Percentiles rank a stretch among this genome's conserved stretches.
These are phyloP conservation scores for Leccinum ochraceum DNA, from an alignment of 768 basidiomycete genomes.

Conservation along the genomic window DNA sequence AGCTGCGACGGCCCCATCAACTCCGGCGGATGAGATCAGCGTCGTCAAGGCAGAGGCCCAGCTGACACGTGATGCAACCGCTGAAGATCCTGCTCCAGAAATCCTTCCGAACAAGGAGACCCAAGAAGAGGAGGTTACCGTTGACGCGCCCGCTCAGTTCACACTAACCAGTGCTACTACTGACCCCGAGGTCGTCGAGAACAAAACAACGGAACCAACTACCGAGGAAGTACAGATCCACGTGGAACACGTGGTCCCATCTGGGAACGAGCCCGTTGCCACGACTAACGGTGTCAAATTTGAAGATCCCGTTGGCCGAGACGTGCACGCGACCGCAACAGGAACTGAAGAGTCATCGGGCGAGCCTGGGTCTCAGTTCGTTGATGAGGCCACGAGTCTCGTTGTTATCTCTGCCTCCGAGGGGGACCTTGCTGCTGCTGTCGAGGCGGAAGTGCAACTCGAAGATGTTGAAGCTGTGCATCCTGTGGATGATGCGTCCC, in stretches of 20 bases:
- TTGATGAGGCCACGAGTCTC: constrained; percentile 1
- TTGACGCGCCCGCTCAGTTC: not conserved
- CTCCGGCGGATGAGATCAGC: constrained; percentile 3
- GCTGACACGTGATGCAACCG: not conserved
- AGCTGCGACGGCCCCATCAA: constrained; percentile 1
- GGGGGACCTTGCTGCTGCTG: not conserved
- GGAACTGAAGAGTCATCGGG: constrained; percentile 5
- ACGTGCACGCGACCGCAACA: constrained; percentile 2
- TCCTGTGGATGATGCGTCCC: not conserved
- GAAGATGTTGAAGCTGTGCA: not conserved
- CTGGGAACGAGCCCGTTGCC: constrained; percentile 1
- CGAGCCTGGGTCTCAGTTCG: constrained; percentile 12
- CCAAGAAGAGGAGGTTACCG: constrained; percentile 4
- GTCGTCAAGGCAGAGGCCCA: not conserved
- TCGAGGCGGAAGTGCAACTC: not conserved
- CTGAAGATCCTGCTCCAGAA: not conserved
- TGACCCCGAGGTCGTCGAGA: not conserved
- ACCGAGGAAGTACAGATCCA: not conserved
- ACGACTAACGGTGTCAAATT: not conserved
- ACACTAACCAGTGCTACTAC: not conserved
- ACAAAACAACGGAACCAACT: not conserved
- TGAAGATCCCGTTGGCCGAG: constrained; percentile 7
- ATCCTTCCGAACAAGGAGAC: not conserved
- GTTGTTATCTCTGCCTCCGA: constrained; percentile 1
- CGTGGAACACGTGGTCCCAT: constrained; percentile 1